Evolutionary conservation across 257 asterid genomes (phyloP), one percentile per base, ranked within the genome.

Genomic region (Gentiana straminea): DNA sequence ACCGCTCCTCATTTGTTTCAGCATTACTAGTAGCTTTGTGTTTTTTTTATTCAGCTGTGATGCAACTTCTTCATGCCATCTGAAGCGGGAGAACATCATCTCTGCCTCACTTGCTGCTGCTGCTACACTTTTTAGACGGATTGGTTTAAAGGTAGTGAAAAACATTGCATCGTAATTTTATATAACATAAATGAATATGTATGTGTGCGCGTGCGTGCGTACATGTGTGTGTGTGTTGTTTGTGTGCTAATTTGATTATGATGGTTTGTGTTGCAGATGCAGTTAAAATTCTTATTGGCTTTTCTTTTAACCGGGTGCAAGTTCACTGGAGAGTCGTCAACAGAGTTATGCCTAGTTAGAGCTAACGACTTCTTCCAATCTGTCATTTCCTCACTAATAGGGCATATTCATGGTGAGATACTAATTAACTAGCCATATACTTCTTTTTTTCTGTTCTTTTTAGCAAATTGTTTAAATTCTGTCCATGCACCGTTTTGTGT

Each of bases 281-380:
- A 78, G 59, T 76, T 87, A 41, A 83, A 83, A 65, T 47, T 76
- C 49, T 63, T 81, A 45, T 71, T 92, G 74, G 81, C 89, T 60
- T 80, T 72, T 75, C 80, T 79, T 57, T 78, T 81, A 69, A 71
- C 83, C 72, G 94, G 95, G 49, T 87, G 77, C 90, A 88, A 87
- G 81, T 81, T 81, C 75, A 68, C 81, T 60, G 93, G 89, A 70
- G 77, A 75, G 67, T 82, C 93, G 69, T 79, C 94, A 69, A 78
- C 79, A 13, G 95, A 87, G 66, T 63, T 60, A 54, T 61, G 72
- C 67, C 84, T 87, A 72, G 68, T 82, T 44, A 81, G 70, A 71
- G 73, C 76, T 51, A 79, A 67, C 63, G 80, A 76, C 69, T 85
- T 81, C 70, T 69, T 78, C 71, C 83, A 64, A 79, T 70, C 86